Percentiles rank a stretch among this genome's conserved stretches.
phyloP scores from a whole-genome alignment of 208 protist species.

The Acanthamoeba lenticulata region DNA sequence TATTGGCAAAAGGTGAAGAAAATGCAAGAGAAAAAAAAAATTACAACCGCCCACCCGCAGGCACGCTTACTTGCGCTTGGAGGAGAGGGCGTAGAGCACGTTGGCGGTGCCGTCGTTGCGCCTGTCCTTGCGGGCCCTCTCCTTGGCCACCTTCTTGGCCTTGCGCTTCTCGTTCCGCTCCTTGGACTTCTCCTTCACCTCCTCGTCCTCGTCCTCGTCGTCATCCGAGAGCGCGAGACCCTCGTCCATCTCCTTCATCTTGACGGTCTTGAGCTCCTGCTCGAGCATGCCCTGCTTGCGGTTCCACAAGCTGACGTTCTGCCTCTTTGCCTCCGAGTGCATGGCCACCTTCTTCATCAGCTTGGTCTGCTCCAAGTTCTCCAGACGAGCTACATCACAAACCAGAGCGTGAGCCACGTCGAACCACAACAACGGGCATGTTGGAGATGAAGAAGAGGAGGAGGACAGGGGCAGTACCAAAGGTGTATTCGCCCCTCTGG shows the following conservation, averaged over 20 bases:
- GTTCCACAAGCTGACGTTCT: not conserved
- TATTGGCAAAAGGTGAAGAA: no score
- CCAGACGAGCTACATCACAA: slow-evolving; percentile 43
- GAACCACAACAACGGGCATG: not conserved
- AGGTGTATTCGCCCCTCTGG: slow-evolving; percentile 51
- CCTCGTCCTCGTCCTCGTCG: not conserved
- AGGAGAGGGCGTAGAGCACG: not conserved
- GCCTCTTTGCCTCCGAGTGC: not conserved
- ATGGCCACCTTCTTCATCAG: slow-evolving; percentile 39
- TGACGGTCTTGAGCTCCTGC: not conserved
- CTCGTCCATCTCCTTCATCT: slow-evolving; percentile 7
- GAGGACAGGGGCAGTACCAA: not conserved
- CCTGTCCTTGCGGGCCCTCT: not conserved
- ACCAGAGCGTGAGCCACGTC: not conserved
- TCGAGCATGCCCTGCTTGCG: not conserved
- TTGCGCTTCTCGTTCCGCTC: not conserved
- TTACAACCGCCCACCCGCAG: no score
- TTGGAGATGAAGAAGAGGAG: not conserved
- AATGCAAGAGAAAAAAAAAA: no score
- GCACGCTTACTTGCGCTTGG: slow-evolving; percentile 25
- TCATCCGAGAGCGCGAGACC: not conserved
- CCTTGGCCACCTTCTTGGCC: slow-evolving; percentile 12
- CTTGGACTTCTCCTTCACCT: not conserved
- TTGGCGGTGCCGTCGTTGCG: not conserved
- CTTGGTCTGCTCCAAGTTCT: not conserved